Evolutionary conservation across 257 asterid genomes (phyloP).

Genomic region (Haberlea rhodopensis): DNA sequence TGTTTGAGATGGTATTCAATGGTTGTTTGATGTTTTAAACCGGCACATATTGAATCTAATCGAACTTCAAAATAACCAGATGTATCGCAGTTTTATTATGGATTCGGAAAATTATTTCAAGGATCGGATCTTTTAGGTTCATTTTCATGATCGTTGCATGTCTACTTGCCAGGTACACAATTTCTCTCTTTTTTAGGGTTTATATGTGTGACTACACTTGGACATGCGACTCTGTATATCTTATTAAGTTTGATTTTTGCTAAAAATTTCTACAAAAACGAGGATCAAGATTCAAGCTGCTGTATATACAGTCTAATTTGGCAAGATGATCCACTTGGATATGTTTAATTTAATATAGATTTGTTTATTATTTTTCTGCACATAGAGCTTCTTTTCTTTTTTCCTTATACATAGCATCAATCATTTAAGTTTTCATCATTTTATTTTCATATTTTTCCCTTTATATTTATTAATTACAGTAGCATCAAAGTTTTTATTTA

Average conservation of each 20-base stretch:
- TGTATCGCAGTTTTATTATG: neutral
- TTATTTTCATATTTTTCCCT: too few species aligned
- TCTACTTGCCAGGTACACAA: conserved; percentile 14
- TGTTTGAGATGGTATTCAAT: neutral
- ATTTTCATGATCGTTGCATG: conserved; percentile 17
- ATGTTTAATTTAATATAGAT: too few species aligned
- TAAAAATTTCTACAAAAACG: neutral
- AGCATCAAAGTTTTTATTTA: too few species aligned
- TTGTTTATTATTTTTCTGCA: neutral
- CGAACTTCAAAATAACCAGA: neutral
- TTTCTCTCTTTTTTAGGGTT: conserved; percentile 34
- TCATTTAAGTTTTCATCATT: neutral
- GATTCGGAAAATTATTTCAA: neutral
- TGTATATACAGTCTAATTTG: neutral
- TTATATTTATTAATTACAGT: too few species aligned
- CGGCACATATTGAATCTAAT: neutral
- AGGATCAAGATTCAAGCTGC: conserved; percentile 6
- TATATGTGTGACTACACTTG: conserved; percentile 3
- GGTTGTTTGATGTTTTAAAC: neutral
- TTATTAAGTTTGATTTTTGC: neutral
- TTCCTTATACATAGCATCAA: neutral
- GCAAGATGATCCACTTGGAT: neutral
- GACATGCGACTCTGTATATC: conserved; percentile 2
- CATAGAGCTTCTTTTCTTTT: neutral
- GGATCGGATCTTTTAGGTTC: conserved; percentile 8